Conservation (phyloP, 345 rosid species). For the Rhodomyrtus tomentosa region DNA sequence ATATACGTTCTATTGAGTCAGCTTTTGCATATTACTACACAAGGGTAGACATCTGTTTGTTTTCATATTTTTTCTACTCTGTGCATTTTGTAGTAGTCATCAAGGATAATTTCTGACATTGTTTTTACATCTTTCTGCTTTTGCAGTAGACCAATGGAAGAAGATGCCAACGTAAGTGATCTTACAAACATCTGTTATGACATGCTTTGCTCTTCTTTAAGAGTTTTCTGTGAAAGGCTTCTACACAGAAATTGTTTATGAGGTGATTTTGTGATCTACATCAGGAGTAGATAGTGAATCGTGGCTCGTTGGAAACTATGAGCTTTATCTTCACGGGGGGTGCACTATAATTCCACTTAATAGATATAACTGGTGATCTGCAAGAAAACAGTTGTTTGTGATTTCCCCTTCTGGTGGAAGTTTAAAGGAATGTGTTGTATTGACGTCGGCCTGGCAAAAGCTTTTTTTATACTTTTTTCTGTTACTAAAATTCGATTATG, state of each 20-base stretch:
- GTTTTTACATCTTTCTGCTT: background rate
- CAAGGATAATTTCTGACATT: background rate
- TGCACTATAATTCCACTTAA: background rate
- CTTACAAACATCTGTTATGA: background rate
- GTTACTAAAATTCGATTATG: background rate
- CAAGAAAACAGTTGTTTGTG: background rate
- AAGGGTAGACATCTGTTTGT: background rate
- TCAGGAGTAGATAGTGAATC: background rate
- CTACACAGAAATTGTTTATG: background rate
- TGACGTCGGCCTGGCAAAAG: background rate
- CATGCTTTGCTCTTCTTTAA: background rate
- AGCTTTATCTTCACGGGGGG: background rate
- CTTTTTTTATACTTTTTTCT: background rate
- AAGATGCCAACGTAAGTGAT: slow-evolving; percentile 20
- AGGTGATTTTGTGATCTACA: background rate
- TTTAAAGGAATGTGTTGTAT: background rate
- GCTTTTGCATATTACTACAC: background rate
- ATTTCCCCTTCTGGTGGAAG: background rate
- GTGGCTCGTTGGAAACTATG: background rate
- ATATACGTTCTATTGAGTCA: background rate
- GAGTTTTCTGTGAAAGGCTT: background rate
- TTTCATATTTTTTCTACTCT: background rate
- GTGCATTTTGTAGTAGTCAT: background rate
- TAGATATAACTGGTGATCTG: background rate
- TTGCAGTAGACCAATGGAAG: slow-evolving; percentile 70